Evolutionary conservation across 1,284 basidiomycete genomes (phyloP).

Genomic region (Malassezia sympodialis): DNA sequence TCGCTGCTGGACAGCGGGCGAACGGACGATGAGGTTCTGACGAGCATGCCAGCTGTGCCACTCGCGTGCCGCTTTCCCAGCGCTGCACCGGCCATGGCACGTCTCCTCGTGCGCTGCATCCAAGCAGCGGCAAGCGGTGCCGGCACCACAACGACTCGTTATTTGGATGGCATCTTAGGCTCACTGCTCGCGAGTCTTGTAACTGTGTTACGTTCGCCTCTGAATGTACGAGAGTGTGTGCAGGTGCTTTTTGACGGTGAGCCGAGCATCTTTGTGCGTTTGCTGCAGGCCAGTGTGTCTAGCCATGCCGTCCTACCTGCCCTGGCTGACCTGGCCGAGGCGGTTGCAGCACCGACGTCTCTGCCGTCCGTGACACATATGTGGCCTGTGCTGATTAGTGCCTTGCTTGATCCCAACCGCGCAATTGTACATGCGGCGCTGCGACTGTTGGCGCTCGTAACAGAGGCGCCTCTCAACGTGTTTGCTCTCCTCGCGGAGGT

Average conservation of each 20-base stretch:
- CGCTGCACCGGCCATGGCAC: neutral
- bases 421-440: conserved; percentile 26
- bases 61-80: conserved; percentile 6
- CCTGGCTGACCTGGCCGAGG: conserved; percentile 2
- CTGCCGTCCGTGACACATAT: neutral
- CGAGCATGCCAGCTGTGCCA: conserved; percentile 1
- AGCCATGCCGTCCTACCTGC: conserved; percentile 4
- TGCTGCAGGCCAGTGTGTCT: neutral
- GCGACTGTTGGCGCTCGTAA: conserved; percentile 21
- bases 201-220: neutral
- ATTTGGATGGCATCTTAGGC: neutral
- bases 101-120: neutral
- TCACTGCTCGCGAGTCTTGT: neutral
- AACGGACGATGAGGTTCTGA: neutral
- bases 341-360: neutral
- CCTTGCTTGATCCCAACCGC: conserved; percentile 29
- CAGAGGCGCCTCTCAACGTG: conserved; percentile 3
- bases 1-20: neutral
- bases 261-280: neutral
- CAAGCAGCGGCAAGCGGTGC: neutral
- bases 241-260: neutral
- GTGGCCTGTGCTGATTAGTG: conserved; percentile 9
- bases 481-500: conserved; percentile 25
- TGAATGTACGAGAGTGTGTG: neutral
- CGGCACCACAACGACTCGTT: neutral